These are phyloP conservation scores for Curvularia spicifera DNA, from an alignment of 2,329 filamentous ascomycete species.

Conservation along the genomic window DNA sequence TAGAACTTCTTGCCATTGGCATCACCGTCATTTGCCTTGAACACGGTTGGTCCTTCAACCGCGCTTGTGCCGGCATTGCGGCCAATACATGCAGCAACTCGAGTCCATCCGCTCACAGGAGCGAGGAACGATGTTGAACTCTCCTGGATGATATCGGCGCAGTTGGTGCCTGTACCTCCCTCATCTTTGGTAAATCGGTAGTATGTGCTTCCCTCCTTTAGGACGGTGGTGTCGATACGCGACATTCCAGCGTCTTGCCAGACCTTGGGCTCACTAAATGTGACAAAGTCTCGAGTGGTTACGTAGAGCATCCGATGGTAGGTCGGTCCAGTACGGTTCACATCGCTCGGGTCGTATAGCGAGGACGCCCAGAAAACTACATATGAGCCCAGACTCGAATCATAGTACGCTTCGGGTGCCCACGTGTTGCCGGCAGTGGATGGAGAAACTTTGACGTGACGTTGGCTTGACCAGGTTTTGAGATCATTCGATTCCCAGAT, in stretches of 20 bases:
- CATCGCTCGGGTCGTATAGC: constrained; percentile 54
- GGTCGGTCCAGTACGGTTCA: constrained; percentile 51
- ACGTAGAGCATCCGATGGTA: constrained; percentile 63
- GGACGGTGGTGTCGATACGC: constrained; percentile 61
- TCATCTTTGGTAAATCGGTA: constrained; percentile 65
- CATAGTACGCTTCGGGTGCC: constrained; percentile 62
- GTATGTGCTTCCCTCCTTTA: constrained; percentile 53
- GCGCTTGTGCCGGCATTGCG: constrained; percentile 56
- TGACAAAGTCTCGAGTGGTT: constrained; percentile 59
- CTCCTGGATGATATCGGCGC: constrained; percentile 63
- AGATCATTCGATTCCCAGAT: constrained; percentile 62
- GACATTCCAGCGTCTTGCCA: constrained; percentile 62
- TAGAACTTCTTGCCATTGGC: constrained; percentile 61
- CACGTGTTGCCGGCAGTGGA: constrained; percentile 61
- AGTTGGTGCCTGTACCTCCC: constrained; percentile 57
- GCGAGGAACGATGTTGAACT: constrained; percentile 54
- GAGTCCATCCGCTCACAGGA: constrained; percentile 53
- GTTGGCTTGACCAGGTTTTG: constrained; percentile 59
- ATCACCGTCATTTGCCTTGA: constrained; percentile 59
- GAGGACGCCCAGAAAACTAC: constrained; percentile 58
- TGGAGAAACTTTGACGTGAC: constrained; percentile 59
- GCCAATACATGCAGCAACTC: constrained; percentile 59
- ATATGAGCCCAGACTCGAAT: constrained; percentile 53
- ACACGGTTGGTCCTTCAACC: constrained; percentile 61
- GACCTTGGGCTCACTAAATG: constrained; percentile 55